Base-by-base conservation (phyloP, 768 basidiomycete genomes). In the Leucocoprinus sp. region DNA sequence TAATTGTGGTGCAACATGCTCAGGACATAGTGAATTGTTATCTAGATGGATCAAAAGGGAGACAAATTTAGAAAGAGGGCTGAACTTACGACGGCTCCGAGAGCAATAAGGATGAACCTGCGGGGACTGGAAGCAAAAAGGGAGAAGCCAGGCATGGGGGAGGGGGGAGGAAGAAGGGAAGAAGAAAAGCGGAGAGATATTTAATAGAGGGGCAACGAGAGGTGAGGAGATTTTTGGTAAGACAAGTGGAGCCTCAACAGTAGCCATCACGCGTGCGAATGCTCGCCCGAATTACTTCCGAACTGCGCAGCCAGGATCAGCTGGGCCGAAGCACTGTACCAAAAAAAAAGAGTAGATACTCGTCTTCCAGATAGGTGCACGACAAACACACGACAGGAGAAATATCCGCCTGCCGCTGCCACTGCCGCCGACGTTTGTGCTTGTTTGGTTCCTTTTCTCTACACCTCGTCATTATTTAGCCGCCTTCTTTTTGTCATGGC, bases 11-110 rank as follows among this genome's bases (percentile, higher is more conserved):
- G 65, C 18, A 74, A 64, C 52, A 78, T 57, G 54, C 67, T 68
- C 19, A 81, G 63, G 50, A 78, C 62, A 57, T 72, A 76, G 54
- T 82, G 79, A 8, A 82, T 57, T 50, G 67, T 64, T 48, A 80
- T 63, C 80, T 82, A 53, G 8, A 50, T 26, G 23, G 7, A 38
- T 26, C 14, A 23, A 18, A 34, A 37, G 15, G 33, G 37, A 14
- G 38, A 19, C 26, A 26, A 31, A 33, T 17, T 4, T 18, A 18
- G 28, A 31, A n/a, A 23, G 12, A 4, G 12, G 36, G 42, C 26
- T 12, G 18, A 22, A 62, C 75, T 47, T 47, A 78, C 79, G 43
- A 79, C 64, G 38, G 70, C 55, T 48, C 61, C 64, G 27, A 78
- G 54, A 42, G 67, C 59, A 48, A 80, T 60, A 24, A 74, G 45